phyloP scores from a whole-genome alignment of 371 early-diverging fungal species.

The Actinomortierella wolfii region DNA sequence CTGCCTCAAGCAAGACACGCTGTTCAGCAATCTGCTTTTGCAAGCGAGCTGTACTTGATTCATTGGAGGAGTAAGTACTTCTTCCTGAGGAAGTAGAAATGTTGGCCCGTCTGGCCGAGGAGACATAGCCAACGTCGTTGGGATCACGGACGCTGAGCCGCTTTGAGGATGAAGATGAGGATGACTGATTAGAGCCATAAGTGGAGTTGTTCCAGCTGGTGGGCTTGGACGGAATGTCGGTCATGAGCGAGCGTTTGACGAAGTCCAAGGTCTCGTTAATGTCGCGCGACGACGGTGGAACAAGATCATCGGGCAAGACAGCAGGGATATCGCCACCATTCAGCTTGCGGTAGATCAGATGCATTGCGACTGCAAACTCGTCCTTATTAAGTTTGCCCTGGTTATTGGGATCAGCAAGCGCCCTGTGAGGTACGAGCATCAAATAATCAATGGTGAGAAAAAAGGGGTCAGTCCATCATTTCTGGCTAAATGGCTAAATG shows the following conservation, averaged over 20 bases:
- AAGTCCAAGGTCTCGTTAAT: constrained; percentile 60
- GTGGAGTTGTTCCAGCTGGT: constrained; percentile 31
- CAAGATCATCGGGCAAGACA: constrained; percentile 77
- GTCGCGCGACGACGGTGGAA: constrained; percentile 79
- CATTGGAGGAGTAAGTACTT: constrained; percentile 29
- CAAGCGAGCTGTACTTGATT: constrained; percentile 57
- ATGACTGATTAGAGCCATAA: constrained; percentile 18
- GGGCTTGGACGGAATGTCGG: constrained; percentile 51
- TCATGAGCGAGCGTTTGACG: constrained; percentile 58
- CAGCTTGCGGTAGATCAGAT: constrained; percentile 82
- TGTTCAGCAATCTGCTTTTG: constrained; percentile 62
- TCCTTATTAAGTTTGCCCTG: constrained; percentile 87
- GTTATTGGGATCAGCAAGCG: constrained; percentile 81
- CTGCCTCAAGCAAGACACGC: constrained; percentile 48
- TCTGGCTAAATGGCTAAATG: neutral
- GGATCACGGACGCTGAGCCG: constrained; percentile 33
- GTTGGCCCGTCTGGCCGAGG: constrained; percentile 64
- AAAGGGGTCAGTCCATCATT: neutral
- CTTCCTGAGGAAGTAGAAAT: constrained; percentile 23
- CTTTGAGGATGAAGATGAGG: constrained; percentile 27
- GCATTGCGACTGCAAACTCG: constrained; percentile 96
- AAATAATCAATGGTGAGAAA: neutral
- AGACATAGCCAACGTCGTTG: constrained; percentile 60
- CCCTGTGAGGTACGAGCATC: constrained; percentile 51
- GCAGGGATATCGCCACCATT: constrained; percentile 81